Evolutionary conservation across 2,329 filamentous ascomycete genomes (phyloP).

Genomic region (Bipolaris bicolor): DNA sequence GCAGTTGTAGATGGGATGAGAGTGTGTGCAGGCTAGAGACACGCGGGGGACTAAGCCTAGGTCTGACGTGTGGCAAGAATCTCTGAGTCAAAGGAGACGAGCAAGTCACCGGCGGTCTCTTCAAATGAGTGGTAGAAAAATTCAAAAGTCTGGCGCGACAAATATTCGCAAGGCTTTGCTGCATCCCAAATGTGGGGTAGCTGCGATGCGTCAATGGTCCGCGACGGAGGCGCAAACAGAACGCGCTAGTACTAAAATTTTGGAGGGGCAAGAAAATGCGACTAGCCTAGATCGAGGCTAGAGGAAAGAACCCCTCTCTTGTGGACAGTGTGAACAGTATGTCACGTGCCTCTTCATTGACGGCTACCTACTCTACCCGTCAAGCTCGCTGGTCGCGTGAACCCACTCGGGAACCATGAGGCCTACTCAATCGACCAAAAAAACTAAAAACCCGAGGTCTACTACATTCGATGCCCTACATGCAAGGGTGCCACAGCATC

Average conservation of each 20-base stretch:
- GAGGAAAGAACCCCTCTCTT: background rate
- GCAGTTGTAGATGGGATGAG: slow-evolving; percentile 10
- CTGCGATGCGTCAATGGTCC: slow-evolving; percentile 35
- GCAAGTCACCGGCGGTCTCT: slow-evolving; percentile 46
- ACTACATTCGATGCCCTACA: background rate
- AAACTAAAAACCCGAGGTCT: background rate
- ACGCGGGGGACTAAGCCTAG: slow-evolving; percentile 1
- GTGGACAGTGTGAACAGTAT: background rate
- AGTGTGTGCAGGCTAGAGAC: slow-evolving; percentile 2
- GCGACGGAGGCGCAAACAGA: slow-evolving; percentile 18
- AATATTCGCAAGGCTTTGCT: slow-evolving; percentile 25
- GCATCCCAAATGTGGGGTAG: slow-evolving; percentile 38
- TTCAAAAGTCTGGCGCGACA: slow-evolving; percentile 31
- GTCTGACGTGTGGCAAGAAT: slow-evolving; percentile 5
- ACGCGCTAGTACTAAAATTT: slow-evolving; percentile 36
- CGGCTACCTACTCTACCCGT: background rate
- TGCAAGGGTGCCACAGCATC: slow-evolving; percentile 15
- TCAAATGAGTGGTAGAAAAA: slow-evolving; percentile 30
- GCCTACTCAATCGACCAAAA: no score
- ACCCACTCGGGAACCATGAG: background rate
- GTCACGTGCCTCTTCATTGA: no score
- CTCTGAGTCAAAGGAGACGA: slow-evolving; percentile 38
- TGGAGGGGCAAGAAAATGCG: slow-evolving; percentile 23
- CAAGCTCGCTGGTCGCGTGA: background rate
- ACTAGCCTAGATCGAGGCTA: slow-evolving; percentile 16